Evolutionary conservation across 1,284 basidiomycete species (phyloP), one percentile per base, ranked within the genome.

Genomic region (Vanrija humicola): DNA sequence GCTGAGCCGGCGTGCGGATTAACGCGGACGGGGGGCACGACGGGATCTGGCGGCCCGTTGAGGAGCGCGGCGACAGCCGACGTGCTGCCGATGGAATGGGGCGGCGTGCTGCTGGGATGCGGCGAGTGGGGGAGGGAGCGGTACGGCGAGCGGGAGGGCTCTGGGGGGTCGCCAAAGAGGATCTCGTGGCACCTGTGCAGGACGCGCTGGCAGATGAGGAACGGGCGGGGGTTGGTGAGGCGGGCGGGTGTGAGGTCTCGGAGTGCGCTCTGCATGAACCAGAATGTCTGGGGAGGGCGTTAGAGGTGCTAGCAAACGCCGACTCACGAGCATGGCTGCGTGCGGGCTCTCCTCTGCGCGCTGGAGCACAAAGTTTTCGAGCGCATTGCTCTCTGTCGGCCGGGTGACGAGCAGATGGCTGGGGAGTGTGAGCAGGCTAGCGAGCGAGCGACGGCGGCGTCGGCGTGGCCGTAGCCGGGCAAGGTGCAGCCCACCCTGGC

Each of bases 211-310:
- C 96, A 98, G 62, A 96, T 88, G 55, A 84, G 79, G 76, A 98
- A 98, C 0, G 92, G 88, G 25, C 82, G 83, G 1, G 92, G 86
- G 57, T 86, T 83, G 44, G 77, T 75, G 9, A 84, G 81, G 42
- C 80, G 80, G 14, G 80, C 78, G 5, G 78, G 72, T 0, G 88
- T 83, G n/a, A 96, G 80, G 75, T 97, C 94, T 60, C 84, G 85
- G n/a, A 97, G 80, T 28, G 89, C 85, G 21, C 92, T 89, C 83
- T 97, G 94, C 87, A 97, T 93, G 76, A 93, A 96, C 92, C 93
- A 97, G 49, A 97, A 79, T 0, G 94, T 96, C 93, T 95, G 69
- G 8, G 4, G 39, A 15, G 40, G 44, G n/a, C 43, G 48, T 19
- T 44, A 21, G 16, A 15, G 3, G n/a, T 34, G 34, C 6, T 5